Evolutionary conservation across 768 basidiomycete genomes (phyloP).

Genomic region (Infundibulicybe gibba): DNA sequence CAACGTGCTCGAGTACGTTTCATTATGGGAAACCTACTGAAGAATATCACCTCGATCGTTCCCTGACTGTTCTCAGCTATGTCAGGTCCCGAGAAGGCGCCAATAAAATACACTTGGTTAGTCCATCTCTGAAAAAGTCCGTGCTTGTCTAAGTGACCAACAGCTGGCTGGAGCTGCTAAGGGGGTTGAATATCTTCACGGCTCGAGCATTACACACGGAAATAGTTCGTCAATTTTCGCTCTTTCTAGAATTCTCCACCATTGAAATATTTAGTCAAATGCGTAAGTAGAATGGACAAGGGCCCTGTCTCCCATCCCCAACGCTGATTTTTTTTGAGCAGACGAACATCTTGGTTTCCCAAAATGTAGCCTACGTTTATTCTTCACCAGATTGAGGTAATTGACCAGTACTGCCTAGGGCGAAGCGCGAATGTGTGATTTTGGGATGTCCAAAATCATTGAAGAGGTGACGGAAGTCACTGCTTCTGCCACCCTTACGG

Average conservation of each 20-base stretch:
- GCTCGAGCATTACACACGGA: slow-evolving; percentile 50
- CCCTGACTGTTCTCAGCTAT: slow-evolving; percentile 28
- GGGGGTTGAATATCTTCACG: slow-evolving; percentile 57
- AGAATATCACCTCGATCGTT: background rate
- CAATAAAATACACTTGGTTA: slow-evolving; percentile 41
- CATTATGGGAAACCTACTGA: background rate
- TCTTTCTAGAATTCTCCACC: slow-evolving; percentile 1
- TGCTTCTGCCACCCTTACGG: slow-evolving; percentile 43
- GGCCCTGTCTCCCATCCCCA: background rate
- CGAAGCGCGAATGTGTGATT: slow-evolving; percentile 56
- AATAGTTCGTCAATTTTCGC: slow-evolving; percentile 39
- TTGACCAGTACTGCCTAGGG: slow-evolving; percentile 28
- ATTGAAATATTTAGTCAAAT: slow-evolving; percentile 45
- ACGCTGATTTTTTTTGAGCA: slow-evolving; percentile 14
- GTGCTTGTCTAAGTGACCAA: background rate
- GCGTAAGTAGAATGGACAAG: slow-evolving; percentile 34
- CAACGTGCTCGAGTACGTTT: slow-evolving; percentile 46
- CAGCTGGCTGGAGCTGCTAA: slow-evolving; percentile 52
- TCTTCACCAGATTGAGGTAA: background rate
- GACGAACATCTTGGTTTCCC: slow-evolving; percentile 58
- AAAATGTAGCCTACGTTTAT: slow-evolving; percentile 27
- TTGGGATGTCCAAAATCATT: slow-evolving; percentile 61
- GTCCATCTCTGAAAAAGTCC: slow-evolving; percentile 5
- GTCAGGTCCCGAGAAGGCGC: slow-evolving; percentile 27
- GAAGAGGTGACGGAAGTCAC: slow-evolving; percentile 51